These are phyloP conservation scores for Chalaropsis thielavioides DNA, from an alignment of 2,329 filamentous ascomycete species.

Conservation along the genomic window DNA sequence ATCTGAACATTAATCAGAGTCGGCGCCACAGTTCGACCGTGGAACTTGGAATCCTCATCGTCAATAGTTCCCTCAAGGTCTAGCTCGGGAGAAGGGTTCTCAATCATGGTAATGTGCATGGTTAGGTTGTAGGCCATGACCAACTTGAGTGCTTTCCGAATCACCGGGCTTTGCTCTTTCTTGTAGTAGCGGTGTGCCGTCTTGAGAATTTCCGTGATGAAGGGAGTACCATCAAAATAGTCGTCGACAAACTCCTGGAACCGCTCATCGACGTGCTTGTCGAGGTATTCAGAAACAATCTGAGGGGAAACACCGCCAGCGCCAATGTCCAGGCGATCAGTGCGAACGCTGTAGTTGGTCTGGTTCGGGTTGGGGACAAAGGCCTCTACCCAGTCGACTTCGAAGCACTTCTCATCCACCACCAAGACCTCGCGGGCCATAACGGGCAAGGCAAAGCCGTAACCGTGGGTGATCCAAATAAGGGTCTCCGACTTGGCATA, in stretches of 20 bases:
- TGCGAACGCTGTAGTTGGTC: conserved; percentile 71
- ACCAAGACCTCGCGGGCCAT: conserved; percentile 90
- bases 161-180: conserved; percentile 74
- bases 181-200: conserved; percentile 86
- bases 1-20: conserved; percentile 99
- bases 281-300: conserved; percentile 78
- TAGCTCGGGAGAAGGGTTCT: conserved; percentile 72
- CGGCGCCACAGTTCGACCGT: conserved; percentile 78
- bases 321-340: conserved; percentile 76
- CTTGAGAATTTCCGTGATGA: conserved; percentile 91
- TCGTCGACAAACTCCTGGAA: conserved; percentile 92
- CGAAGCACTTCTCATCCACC: conserved; percentile 81
- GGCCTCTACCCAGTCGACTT: conserved; percentile 77
- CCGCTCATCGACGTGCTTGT: conserved; percentile 82
- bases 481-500: conserved; percentile 50
- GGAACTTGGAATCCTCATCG: conserved; percentile 73
- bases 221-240: conserved; percentile 89
- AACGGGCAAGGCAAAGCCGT: conserved; percentile 83
- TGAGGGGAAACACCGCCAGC: conserved; percentile 72
- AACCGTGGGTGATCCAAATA: conserved; percentile 92
- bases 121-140: conserved; percentile 94
- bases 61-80: conserved; percentile 69
- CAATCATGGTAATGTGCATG: conserved; percentile 84
- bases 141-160: conserved; percentile 89
- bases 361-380: conserved; percentile 38